phyloP scores from a whole-genome alignment of 2,329 filamentous ascomycete genomes.

The Colletotrichum neosansevieriae region DNA sequence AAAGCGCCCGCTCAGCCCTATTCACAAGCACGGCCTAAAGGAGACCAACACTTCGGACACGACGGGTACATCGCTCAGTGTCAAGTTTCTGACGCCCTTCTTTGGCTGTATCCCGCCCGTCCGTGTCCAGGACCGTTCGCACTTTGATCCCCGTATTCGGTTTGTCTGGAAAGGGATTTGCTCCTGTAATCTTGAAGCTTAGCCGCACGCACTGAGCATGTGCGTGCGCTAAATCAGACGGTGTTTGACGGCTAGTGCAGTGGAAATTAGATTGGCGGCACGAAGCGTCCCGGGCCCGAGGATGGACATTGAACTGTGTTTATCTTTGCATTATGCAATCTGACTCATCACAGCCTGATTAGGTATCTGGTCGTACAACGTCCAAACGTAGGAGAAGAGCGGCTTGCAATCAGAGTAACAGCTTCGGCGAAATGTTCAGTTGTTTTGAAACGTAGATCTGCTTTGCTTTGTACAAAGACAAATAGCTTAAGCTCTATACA shows the following conservation, averaged over 20 bases:
- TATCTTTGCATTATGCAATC: background rate
- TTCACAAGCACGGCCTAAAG: background rate
- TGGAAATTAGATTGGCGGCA: constrained; percentile 3
- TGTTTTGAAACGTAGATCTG: constrained; percentile 20
- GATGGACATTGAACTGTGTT: background rate
- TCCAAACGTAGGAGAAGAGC: background rate
- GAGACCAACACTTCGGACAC: background rate
- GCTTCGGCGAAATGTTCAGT: background rate
- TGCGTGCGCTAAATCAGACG: constrained; percentile 16
- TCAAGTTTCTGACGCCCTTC: background rate
- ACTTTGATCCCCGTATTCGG: constrained; percentile 12
- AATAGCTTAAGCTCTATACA: constrained; percentile 31
- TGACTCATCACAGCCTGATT: background rate
- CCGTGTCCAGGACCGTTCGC: background rate
- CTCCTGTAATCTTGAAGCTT: background rate
- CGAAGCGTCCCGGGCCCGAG: constrained; percentile 3
- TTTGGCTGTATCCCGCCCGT: background rate
- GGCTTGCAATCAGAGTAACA: background rate
- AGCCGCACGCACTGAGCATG: background rate
- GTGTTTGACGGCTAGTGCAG: constrained; percentile 9
- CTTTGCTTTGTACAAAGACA: constrained; percentile 30
- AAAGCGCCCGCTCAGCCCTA: constrained; percentile 3
- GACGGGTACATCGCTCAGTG: background rate
- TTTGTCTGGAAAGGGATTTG: background rate
- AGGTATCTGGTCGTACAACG: no score